Evolutionary conservation across 768 basidiomycete genomes (phyloP), one percentile per base, ranked within the genome.

Genomic region (Lactarius hatsudake): DNA sequence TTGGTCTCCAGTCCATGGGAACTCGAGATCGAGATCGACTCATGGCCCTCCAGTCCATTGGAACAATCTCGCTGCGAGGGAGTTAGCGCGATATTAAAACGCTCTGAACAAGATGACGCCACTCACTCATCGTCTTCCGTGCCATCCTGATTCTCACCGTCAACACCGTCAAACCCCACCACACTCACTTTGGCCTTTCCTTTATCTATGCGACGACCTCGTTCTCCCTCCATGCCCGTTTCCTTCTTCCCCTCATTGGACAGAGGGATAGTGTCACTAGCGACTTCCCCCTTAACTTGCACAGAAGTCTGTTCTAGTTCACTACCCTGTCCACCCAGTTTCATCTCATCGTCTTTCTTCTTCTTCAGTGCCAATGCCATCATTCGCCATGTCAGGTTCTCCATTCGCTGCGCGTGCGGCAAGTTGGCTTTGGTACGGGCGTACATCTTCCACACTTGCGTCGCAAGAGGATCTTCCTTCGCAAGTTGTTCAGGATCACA

Each of bases 321-420:
- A 32, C 60, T 65, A 15, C 56, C 57, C 20, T 57, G 69, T 26
- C 48, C 63, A 26, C 48, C 66, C 36, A 65, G 64, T 78, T 67
- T 85, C 81, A 65, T 74, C 63, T 89, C 88, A 26, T 89, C 87
- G 54, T 90, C 89, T 78, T 88, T 87, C 80, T 89, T 89, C 84
- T 91, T 96, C 82, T 90, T 90, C 64, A 99, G 79, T 15, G 92
- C 93, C 75, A 99, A 80, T 30, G 95, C 91, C 96, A 98, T 98
- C 94, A 98, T 93, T 66, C 97, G 81, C 96, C 96, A 98, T 0
- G 96, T 97, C 63, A 98, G 77, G 75, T 98, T 98, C 80, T 98
- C 97, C 93, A 99, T 95, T 74, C 96, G 81, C 78, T 95, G 93
- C 0, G 91, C 93, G 74, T 96, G 93, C 36, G 96, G 94, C 64